Evolutionary conservation across 176 grass and related monocot genomes (phyloP).

Genomic region (Eragrostis curvula): DNA sequence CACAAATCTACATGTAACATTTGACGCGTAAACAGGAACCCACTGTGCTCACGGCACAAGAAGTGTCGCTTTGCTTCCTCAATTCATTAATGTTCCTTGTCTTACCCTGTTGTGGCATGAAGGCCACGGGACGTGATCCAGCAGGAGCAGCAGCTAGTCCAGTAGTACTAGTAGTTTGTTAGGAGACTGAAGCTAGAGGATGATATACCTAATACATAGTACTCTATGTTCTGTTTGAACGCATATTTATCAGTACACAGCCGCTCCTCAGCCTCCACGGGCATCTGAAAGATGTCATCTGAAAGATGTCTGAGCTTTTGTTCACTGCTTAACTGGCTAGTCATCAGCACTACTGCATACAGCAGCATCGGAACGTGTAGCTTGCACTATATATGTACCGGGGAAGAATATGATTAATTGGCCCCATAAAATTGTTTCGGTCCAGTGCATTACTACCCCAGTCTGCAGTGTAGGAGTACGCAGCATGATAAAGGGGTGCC

Average conservation of each 20-base stretch:
- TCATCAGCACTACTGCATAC: neutral
- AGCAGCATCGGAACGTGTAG: neutral
- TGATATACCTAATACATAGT: neutral
- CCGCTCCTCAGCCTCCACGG: constrained; percentile 20
- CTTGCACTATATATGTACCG: neutral
- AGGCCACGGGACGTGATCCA: too few species aligned
- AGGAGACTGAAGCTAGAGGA: constrained; percentile 22
- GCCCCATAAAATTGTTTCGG: neutral
- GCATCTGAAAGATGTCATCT: neutral
- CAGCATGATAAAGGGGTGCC: too few species aligned
- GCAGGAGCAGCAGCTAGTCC: too few species aligned
- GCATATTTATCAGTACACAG: constrained; percentile 20
- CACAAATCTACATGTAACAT: neutral
- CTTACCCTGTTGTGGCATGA: neutral
- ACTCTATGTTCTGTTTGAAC: constrained; percentile 18
- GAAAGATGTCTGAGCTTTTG: constrained; percentile 23
- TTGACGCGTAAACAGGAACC: constrained; percentile 7
- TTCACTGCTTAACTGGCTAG: neutral
- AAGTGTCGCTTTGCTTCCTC: constrained; percentile 45
- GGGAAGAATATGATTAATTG: neutral
- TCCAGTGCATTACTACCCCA: neutral
- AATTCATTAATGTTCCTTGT: constrained; percentile 54
- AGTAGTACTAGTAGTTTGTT: too few species aligned
- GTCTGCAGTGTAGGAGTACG: too few species aligned
- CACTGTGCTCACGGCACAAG: constrained; percentile 15